Conservation (phyloP, 192 early-diverging fungal genomes). For the Coemansia sp. region DNA sequence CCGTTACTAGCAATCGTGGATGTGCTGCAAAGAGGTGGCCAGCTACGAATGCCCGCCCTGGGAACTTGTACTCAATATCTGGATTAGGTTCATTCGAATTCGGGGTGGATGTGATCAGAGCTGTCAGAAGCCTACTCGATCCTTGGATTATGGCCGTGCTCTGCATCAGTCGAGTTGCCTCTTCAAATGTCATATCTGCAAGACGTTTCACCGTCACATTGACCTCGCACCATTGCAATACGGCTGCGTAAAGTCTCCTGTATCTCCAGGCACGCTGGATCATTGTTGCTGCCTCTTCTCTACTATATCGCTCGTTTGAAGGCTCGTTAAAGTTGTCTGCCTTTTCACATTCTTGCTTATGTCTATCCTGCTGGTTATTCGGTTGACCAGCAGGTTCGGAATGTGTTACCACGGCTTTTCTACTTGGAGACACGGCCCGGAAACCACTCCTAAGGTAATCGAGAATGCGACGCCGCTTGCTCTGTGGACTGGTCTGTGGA, state of each 20-base stretch:
- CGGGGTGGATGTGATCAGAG: constrained; percentile 4
- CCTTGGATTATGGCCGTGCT: constrained; percentile 11
- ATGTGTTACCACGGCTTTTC: background rate
- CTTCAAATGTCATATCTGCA: constrained; percentile 22
- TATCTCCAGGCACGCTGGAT: constrained; percentile 40
- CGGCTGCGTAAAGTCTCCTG: background rate
- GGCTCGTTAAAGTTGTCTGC: background rate
- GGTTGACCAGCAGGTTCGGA: background rate
- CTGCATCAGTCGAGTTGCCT: constrained; percentile 30
- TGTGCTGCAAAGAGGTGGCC: constrained; percentile 37
- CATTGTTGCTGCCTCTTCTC: constrained; percentile 9
- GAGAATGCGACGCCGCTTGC: constrained; percentile 2
- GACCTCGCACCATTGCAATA: constrained; percentile 16
- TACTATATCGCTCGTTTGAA: background rate
- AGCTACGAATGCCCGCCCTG: constrained; percentile 36
- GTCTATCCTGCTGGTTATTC: background rate
- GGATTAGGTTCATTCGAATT: background rate
- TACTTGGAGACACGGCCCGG: background rate
- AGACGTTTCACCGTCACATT: constrained; percentile 25
- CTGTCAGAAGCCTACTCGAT: constrained; percentile 18
- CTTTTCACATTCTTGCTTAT: background rate
- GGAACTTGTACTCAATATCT: background rate
- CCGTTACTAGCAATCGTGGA: constrained; percentile 20
- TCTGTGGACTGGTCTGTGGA: background rate
- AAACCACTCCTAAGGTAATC: background rate